phyloP scores from a whole-genome alignment of 768 basidiomycete genomes.

The Lentinula detonsa region DNA sequence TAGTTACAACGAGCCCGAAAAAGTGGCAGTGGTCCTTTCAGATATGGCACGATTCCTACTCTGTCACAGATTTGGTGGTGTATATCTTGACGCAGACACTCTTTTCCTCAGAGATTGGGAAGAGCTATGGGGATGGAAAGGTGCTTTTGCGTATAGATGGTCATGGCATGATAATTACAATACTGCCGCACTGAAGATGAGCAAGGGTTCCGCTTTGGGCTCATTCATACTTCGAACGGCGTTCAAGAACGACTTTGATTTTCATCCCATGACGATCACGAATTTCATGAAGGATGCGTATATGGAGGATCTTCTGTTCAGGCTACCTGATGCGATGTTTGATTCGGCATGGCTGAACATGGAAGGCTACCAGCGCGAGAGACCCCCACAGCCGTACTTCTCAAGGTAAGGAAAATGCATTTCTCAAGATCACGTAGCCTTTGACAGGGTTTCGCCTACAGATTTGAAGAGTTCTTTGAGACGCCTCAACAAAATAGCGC shows the following conservation, averaged over 20 bases:
- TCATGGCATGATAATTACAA: constrained; percentile 64
- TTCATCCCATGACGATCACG: constrained; percentile 68
- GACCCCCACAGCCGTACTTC: constrained; percentile 68
- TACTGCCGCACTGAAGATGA: constrained; percentile 64
- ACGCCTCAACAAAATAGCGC: constrained; percentile 69
- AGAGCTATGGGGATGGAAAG: constrained; percentile 69
- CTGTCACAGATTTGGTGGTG: constrained; percentile 67
- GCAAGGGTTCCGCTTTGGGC: constrained; percentile 59
- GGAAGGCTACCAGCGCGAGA: constrained; percentile 60
- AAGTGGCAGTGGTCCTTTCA: constrained; percentile 61
- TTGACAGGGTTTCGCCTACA: constrained; percentile 20
- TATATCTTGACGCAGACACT: constrained; percentile 70
- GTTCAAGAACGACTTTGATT: constrained; percentile 62
- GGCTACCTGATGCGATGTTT: constrained; percentile 66
- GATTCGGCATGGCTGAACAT: constrained; percentile 72
- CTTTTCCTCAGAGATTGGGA: constrained; percentile 73
- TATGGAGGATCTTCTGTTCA: constrained; percentile 50
- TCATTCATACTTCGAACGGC: constrained; percentile 68
- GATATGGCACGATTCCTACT: constrained; percentile 74
- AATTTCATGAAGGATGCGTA: constrained; percentile 60
- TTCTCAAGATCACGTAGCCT: background rate
- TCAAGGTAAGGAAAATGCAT: constrained; percentile 71
- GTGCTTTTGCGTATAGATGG: constrained; percentile 77
- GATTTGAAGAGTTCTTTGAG: constrained; percentile 87
- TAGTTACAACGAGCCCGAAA: constrained; percentile 47